Conservation (phyloP, 108 stramenopile genomes). For the Cylindrotheca fusiformis region DNA sequence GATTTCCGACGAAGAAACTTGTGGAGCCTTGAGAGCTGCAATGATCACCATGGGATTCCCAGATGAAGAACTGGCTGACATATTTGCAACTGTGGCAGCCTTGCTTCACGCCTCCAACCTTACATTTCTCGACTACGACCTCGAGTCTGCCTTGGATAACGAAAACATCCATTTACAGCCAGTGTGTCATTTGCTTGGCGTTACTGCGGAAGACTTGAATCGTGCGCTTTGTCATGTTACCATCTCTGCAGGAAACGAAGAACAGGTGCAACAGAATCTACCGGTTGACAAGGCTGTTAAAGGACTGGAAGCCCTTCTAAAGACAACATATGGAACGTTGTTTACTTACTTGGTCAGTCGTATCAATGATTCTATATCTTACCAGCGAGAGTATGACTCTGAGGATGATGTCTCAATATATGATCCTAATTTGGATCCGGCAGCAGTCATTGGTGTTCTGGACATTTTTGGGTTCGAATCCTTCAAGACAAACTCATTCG, state of each 20-base stretch:
- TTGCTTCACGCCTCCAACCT: slow-evolving; percentile 90
- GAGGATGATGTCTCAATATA: slow-evolving; percentile 12
- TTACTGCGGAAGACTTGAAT: slow-evolving; percentile 69
- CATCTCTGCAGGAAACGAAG: slow-evolving; percentile 73
- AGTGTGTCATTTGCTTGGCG: slow-evolving; percentile 67
- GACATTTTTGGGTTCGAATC: slow-evolving; percentile 99
- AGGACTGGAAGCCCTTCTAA: slow-evolving; percentile 91
- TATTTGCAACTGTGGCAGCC: slow-evolving; percentile 67
- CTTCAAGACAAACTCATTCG: slow-evolving; percentile 87
- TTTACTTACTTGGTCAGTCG: slow-evolving; percentile 79
- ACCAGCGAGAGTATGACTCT: slow-evolving; percentile 8
- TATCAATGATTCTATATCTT: slow-evolving; percentile 82
- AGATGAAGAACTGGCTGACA: slow-evolving; percentile 46
- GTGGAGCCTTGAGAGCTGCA: slow-evolving; percentile 50
- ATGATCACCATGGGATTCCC: slow-evolving; percentile 57
- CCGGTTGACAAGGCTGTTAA: slow-evolving; percentile 77
- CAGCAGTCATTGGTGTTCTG: slow-evolving; percentile 85
- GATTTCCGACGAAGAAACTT: slow-evolving; percentile 74
- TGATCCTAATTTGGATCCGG: slow-evolving; percentile 20
- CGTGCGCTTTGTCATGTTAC: slow-evolving; percentile 68
- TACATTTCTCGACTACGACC: slow-evolving; percentile 55
- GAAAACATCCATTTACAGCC: slow-evolving; percentile 62
- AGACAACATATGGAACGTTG: slow-evolving; percentile 87
- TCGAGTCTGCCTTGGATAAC: slow-evolving; percentile 47
- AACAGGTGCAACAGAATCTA: slow-evolving; percentile 49